Evolutionary conservation across 805 yeast species (phyloP), one percentile per base, ranked within the genome.

Genomic region (Sugiyamaella floridensis): DNA sequence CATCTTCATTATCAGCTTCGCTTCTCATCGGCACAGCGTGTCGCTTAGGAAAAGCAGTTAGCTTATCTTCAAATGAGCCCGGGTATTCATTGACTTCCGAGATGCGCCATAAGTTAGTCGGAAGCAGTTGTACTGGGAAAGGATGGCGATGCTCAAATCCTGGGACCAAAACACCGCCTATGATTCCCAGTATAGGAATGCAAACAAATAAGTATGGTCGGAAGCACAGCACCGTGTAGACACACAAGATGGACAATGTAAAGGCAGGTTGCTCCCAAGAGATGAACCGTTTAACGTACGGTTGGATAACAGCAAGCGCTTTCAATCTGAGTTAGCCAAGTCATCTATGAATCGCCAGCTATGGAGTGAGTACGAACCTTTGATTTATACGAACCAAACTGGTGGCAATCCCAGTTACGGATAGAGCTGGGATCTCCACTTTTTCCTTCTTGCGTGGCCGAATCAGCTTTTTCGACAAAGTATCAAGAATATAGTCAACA

Each of bases 231-330:
- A 81, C 74, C 0, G 96, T 83, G 4, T 86, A 78, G 20, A 87
- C 54, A 0, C 86, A 70, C 50, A 88, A 67, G 19, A 72, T 64
- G 0, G 84, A 72, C 4, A 89, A 57, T 0, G 97, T 89, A 55
- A 80, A 76, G 0, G 86, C 73, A 0, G 95, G 90, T 26, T 76
- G 73, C 54, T 81, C 79, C 97, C 97, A 90, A 3, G 87, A 77
- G 20, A 87, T 54, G 0, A 87, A 40, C 47, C 40, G 26, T 12
- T n/a, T 20, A n/a, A 50, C n/a, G 42, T 45, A 41, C 7, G 49
- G 49, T 15, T 37, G 53, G 14, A 50, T 9, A 11, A 32, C 37
- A 4, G 22, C 16, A 7, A 50, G 45, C 15, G 34, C 28, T 29
- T 40, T 50, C 9, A 49, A 28, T 18, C 46, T 43, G 26, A 7